Conservation (phyloP, 179 eudicot species). For the Beta macrorhiza region DNA sequence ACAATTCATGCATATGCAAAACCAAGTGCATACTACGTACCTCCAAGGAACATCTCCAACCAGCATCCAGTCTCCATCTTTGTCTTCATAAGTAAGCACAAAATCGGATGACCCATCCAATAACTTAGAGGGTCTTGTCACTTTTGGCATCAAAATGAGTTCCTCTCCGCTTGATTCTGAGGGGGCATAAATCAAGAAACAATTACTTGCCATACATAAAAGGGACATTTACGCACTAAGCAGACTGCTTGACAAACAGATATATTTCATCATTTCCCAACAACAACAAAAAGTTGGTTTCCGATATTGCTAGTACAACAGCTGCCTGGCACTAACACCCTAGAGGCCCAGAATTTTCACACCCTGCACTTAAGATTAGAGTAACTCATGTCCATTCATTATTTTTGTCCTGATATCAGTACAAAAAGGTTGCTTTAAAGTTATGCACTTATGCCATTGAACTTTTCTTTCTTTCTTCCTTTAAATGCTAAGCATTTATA, state of each 20-base stretch:
- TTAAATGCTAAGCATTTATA: neutral
- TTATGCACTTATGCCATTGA: neutral
- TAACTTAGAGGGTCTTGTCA: constrained; percentile 47
- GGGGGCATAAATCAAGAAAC: neutral
- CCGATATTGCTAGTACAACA: neutral
- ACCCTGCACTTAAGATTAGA: neutral
- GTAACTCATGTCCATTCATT: neutral
- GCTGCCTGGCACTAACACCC: neutral
- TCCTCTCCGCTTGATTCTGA: constrained; percentile 50
- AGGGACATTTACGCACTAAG: constrained; percentile 8
- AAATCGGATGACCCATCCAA: constrained; percentile 71
- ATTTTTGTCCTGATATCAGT: neutral
- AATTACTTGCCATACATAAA: constrained; percentile 12
- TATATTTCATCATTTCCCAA: neutral
- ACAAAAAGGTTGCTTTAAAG: constrained; percentile 8
- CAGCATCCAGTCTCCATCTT: constrained; percentile 95
- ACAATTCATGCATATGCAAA: neutral
- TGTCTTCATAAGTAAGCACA: constrained; percentile 93
- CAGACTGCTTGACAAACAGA: neutral
- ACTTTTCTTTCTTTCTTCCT: neutral
- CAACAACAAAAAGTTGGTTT: neutral
- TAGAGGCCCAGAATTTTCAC: neutral
- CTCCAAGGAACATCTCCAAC: constrained; percentile 95
- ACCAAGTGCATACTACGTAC: constrained; percentile 40
- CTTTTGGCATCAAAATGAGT: constrained; percentile 42